These are phyloP conservation scores for Lophiostoma macrostomum DNA, from an alignment of 495 filamentous ascomycete species.

Conservation along the genomic window DNA sequence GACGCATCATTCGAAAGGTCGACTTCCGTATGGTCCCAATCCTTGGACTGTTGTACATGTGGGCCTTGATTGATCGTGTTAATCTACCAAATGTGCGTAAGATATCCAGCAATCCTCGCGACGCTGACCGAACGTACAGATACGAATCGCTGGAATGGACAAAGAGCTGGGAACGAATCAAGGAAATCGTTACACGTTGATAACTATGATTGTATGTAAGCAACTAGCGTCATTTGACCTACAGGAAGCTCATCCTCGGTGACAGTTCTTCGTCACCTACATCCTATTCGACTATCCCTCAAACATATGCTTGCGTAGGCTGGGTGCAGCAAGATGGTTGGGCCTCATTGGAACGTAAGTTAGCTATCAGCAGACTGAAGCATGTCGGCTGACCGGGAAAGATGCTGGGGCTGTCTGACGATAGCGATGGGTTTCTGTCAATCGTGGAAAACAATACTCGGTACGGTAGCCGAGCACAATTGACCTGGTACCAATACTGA, in stretches of 20 bases:
- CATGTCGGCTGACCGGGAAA: not conserved
- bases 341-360: not conserved
- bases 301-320: not conserved
- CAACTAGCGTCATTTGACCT: not conserved
- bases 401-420: constrained; percentile 2
- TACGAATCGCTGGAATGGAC: constrained; percentile 17
- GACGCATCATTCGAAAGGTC: constrained; percentile 9
- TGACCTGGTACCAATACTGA: not conserved
- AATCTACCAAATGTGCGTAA: constrained; percentile 9
- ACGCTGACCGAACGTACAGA: not conserved
- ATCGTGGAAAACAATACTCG: not conserved
- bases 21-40: constrained; percentile 14
- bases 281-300: constrained; percentile 4
- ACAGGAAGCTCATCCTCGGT: not conserved
- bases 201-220: constrained; percentile 2
- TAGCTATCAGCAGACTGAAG: not conserved
- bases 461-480: not conserved
- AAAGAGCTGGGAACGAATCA: not conserved
- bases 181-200: constrained; percentile 7
- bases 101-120: not conserved
- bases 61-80: constrained; percentile 14
- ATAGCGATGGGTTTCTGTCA: constrained; percentile 3
- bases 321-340: constrained; percentile 7
- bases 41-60: constrained; percentile 5
- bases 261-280: constrained; percentile 13